Evolutionary conservation across 2,329 filamentous ascomycete species (phyloP), one percentile per base, ranked within the genome.

Genomic region (Sporothrix dimorphospora): DNA sequence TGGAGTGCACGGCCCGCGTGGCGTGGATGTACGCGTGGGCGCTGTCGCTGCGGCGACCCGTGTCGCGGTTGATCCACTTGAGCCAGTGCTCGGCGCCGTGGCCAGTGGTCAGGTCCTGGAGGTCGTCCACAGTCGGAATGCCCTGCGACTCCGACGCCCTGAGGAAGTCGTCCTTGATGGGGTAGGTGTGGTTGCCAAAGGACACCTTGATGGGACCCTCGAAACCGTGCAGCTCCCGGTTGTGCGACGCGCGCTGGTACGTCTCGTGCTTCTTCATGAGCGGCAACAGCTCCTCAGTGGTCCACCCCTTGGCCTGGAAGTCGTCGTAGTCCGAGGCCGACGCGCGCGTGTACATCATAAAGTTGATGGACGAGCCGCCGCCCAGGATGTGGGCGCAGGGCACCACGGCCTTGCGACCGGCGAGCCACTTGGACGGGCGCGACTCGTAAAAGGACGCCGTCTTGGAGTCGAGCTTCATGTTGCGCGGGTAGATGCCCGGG

Each of bases 151-250:
- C 91, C 3, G 88, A 84, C 19, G 91, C 91, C 24, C 91, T 85
- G 49, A 94, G 83, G 84, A 94, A 94, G 80, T 95, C 92, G 69
- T 94, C 90, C 85, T 92, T 93, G 81, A 94, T 90, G 1, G 92
- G 92, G 76, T 94, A 94, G 4, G 90, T 92, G 81, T 93, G 91
- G 81, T 93, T 93, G 71, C 91, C 91, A 75, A 94, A 94, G 0
- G 91, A 94, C 51, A 94, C 91, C 81, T 94, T 94, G 83, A 94
- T 94, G 0, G 92, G 92, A 0, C 92, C 92, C 45, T 93, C 91
- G 71, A 90, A 93, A 1, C 92, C 92, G 77, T 95, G 92, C 27
- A 92, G 79, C 11, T 92, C 90, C 74, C 87, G 86, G 79, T 91
- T 91, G 76, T 88, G 88, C 66, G 84, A 87, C 7, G 89, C 82